Evolutionary conservation across 345 rosid species (phyloP), one percentile per base, ranked within the genome.

Genomic region (Eucalyptus globulus): DNA sequence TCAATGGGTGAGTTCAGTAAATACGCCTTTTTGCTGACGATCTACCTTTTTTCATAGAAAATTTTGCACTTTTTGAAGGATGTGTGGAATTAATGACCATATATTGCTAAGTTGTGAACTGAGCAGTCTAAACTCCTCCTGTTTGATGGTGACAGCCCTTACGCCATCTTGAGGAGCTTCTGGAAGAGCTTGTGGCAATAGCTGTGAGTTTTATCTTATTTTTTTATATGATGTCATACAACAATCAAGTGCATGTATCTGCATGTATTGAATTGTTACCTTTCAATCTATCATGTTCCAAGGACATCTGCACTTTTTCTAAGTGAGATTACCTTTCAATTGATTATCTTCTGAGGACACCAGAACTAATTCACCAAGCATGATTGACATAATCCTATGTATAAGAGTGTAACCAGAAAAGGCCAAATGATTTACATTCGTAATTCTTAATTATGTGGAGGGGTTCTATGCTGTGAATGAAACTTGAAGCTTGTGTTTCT

Each of bases 91-190:
- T 65, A 29, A 86, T n/a, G 60, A 54, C 22, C 43, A 69, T 34
- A 11, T 16, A 45, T 86, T n/a, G 54, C 29, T 86, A 31, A 69
- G 58, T 65, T 69, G 69, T 67, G 86, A 67, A 50, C 40, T 80
- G 67, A 65, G 11, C 45, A 88, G 45, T 90, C 67, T 81, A 34
- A 60, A 45, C 49, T 89, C 89, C 9, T 86, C 67, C 53, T 72
- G 29, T 76, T 76, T 76, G 47, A 76, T 89, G 88, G 88, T 49
- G 58, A 91, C 87, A 98, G 99, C 98, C 99, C 87, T 93, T 97
- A 49, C 96, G 95, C 72, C 95, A 97, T 94, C 93, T 97, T 89
- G 97, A 98, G 93, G 99, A 95, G 91, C 93, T 98, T 87, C 96
- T 98, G 76, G 94, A 94, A 86, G 99, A 98, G 95, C 99, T 98